phyloP scores from a whole-genome alignment of 2,329 filamentous ascomycete species.

The Plectosphaerella cucumerina region DNA sequence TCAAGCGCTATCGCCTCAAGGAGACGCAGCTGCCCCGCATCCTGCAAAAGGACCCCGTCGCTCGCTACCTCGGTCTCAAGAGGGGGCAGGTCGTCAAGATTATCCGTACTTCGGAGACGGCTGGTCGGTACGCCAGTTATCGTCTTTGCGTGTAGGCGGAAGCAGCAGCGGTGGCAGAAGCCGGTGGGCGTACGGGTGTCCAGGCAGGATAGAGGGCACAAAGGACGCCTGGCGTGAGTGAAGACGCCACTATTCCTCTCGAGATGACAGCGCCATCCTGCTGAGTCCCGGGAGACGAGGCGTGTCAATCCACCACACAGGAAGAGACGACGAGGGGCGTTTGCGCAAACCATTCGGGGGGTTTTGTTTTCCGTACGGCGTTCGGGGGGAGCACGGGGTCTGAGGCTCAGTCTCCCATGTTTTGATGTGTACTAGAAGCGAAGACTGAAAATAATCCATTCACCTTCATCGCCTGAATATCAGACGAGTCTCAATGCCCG shows the following conservation, averaged over 20 bases:
- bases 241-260: background rate
- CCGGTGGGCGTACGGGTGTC: no score
- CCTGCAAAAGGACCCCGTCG: conserved; percentile 85
- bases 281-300: no score
- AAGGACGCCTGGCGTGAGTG: background rate
- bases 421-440: conserved; percentile 3
- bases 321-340: background rate
- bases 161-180: background rate
- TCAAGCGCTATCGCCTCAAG: conserved; percentile 90
- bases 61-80: conserved; percentile 84
- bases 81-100: conserved; percentile 97
- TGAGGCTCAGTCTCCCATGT: background rate
- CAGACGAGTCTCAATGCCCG: background rate
- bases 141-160: conserved; percentile 58
- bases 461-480: conserved; percentile 2
- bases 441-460: conserved; percentile 9
- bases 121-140: conserved; percentile 95
- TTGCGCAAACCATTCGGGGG: background rate
- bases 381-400: conserved; percentile 1
- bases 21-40: conserved; percentile 96
- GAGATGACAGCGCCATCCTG: no score
- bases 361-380: conserved; percentile 1
- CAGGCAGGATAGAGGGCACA: background rate
- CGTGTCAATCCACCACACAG: no score
- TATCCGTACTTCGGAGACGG: conserved; percentile 91